Conservation (phyloP, 2,329 filamentous ascomycete species). For the Phialocephala sp. region DNA sequence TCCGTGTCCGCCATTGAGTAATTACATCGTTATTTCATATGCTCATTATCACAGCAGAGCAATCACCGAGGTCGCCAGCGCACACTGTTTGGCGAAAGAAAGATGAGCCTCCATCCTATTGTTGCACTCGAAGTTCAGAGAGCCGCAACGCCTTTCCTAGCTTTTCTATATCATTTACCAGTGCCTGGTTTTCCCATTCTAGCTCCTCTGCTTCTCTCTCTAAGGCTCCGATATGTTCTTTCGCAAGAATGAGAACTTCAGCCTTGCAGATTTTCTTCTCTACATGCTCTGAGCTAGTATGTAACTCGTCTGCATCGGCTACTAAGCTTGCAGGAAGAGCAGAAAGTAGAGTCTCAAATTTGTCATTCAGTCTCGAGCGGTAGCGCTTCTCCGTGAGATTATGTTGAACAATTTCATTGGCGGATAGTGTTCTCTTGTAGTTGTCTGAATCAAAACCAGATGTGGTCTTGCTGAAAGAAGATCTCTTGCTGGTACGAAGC, state of each 20-base stretch:
- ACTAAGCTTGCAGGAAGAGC: constrained; percentile 19
- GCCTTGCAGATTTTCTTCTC: constrained; percentile 31
- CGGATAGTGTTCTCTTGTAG: background rate
- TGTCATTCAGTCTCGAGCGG: constrained; percentile 26
- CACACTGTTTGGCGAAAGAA: background rate
- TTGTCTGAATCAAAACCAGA: background rate
- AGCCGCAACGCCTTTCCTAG: background rate
- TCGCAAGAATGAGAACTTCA: constrained; percentile 28
- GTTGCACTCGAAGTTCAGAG: background rate
- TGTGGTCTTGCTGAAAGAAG: background rate
- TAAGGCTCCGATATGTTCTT: constrained; percentile 23
- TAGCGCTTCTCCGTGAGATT: constrained; percentile 30
- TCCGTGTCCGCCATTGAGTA: background rate
- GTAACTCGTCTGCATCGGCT: background rate
- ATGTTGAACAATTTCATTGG: constrained; percentile 14
- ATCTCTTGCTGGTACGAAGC: background rate
- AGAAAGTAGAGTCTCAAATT: constrained; percentile 28
- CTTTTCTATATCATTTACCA: constrained; percentile 8
- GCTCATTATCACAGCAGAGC: background rate
- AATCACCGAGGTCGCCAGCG: background rate
- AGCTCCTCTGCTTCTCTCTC: constrained; percentile 17
- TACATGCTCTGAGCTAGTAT: background rate
- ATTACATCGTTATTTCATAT: background rate
- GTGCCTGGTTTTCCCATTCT: constrained; percentile 6
- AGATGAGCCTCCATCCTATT: constrained; percentile 5